Conservation (phyloP, 495 filamentous ascomycete genomes). For the Tuber brumale region DNA sequence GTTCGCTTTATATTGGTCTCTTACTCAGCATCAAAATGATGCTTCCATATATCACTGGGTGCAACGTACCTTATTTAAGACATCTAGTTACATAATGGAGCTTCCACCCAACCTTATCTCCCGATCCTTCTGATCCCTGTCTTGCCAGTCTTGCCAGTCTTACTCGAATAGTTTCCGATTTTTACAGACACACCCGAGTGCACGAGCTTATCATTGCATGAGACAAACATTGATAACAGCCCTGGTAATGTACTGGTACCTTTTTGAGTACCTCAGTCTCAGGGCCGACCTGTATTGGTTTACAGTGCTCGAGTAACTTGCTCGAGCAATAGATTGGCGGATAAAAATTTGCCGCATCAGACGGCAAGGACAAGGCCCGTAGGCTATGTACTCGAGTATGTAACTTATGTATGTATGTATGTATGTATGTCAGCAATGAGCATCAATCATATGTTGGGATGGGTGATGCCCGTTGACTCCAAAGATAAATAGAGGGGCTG, state of each 20-base stretch:
- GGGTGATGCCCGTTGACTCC: background rate
- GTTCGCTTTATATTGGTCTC: no score
- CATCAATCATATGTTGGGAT: background rate
- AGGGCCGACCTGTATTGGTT: background rate
- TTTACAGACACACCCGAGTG: no score
- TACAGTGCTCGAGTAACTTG: no score
- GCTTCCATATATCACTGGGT: no score
- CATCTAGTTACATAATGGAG: no score
- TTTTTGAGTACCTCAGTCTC: background rate
- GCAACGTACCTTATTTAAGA: no score
- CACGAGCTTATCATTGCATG: background rate
- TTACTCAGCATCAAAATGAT: no score
- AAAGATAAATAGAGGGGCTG: background rate
- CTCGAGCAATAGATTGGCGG: background rate
- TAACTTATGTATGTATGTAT: background rate
- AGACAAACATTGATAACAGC: background rate
- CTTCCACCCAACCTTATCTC: no score
- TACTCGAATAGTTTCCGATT: no score
- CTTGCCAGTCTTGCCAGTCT: no score
- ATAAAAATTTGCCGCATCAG: background rate
- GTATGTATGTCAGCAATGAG: background rate
- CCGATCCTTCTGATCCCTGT: no score
- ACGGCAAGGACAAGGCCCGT: background rate
- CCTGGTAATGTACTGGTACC: background rate
- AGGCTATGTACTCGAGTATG: background rate